These are phyloP conservation scores for Cryptococcus floricola DNA, from an alignment of 1,284 basidiomycete genomes.

Conservation along the genomic window DNA sequence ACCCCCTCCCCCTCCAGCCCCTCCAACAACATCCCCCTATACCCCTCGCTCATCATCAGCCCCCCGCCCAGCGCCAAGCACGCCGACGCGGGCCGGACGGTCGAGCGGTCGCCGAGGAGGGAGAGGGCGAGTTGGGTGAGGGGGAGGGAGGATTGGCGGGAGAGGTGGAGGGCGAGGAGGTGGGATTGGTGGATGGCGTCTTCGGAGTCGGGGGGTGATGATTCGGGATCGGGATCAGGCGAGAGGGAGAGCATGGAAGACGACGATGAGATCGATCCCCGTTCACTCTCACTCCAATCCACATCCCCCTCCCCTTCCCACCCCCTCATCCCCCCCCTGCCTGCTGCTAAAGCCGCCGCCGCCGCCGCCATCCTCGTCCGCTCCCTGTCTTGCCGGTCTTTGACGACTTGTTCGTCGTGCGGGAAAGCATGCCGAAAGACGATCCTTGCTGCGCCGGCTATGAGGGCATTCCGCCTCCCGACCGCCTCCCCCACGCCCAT, in stretches of 20 bases:
- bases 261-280: background rate
- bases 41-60: constrained; percentile 36
- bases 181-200: constrained; percentile 4
- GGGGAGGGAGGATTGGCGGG: constrained; percentile 18
- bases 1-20: constrained; percentile 25
- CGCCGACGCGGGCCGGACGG: constrained; percentile 27
- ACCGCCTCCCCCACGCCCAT: constrained; percentile 30
- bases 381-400: too few relatives aligned
- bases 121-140: constrained; percentile 30
- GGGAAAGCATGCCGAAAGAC: constrained; percentile 42
- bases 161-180: constrained; percentile 26
- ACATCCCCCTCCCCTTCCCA: background rate
- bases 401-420: constrained; percentile 8
- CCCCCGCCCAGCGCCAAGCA: constrained; percentile 39
- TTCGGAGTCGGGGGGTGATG: background rate
- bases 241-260: background rate
- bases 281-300: too few relatives aligned
- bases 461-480: constrained; percentile 36
- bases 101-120: constrained; percentile 33
- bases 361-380: background rate
- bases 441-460: constrained; percentile 35
- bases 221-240: background rate
- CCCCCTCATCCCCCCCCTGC: background rate
- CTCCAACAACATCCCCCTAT: constrained; percentile 29
- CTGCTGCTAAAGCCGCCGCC: too few relatives aligned